phyloP scores from a whole-genome alignment of 257 asterid genomes.

The Solanum appendiculatum region DNA sequence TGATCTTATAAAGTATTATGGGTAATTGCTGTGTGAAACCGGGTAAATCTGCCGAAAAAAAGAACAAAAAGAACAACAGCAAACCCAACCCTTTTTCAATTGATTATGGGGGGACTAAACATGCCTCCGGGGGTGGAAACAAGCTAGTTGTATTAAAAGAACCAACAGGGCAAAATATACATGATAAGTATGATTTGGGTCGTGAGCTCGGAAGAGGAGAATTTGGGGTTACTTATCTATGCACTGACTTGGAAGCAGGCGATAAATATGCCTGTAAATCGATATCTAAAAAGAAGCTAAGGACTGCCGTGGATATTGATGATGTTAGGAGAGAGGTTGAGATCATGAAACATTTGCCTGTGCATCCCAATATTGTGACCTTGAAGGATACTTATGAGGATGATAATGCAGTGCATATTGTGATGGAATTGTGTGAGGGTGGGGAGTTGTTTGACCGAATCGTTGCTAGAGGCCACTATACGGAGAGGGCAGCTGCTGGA shows the following conservation, averaged over 20 bases:
- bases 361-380: slow-evolving; percentile 43
- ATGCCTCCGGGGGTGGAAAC: slow-evolving; percentile 27
- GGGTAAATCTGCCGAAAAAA: slow-evolving; percentile 13
- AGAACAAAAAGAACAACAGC: slow-evolving; percentile 28
- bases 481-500: slow-evolving; percentile 49
- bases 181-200: slow-evolving; percentile 39
- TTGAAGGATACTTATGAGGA: slow-evolving; percentile 48
- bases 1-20: slow-evolving; percentile 20
- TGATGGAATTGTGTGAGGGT: slow-evolving; percentile 55
- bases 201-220: slow-evolving; percentile 66
- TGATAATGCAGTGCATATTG: slow-evolving; percentile 48
- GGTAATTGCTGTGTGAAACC: slow-evolving; percentile 62
- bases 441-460: slow-evolving; percentile 53
- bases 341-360: slow-evolving; percentile 52
- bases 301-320: slow-evolving; percentile 43
- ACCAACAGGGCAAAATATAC: slow-evolving; percentile 42
- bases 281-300: slow-evolving; percentile 44
- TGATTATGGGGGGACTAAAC: slow-evolving; percentile 27
- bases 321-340: slow-evolving; percentile 59
- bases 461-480: slow-evolving; percentile 50
- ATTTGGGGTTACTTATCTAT: slow-evolving; percentile 54
- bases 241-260: slow-evolving; percentile 30
- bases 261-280: slow-evolving; percentile 55
- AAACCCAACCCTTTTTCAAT: slow-evolving; percentile 44
- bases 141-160: slow-evolving; percentile 40